Percentiles rank a stretch among this genome's conserved stretches.
phyloP scores from a whole-genome alignment of 495 filamentous ascomycete species.

The Aspergillus sparsus region DNA sequence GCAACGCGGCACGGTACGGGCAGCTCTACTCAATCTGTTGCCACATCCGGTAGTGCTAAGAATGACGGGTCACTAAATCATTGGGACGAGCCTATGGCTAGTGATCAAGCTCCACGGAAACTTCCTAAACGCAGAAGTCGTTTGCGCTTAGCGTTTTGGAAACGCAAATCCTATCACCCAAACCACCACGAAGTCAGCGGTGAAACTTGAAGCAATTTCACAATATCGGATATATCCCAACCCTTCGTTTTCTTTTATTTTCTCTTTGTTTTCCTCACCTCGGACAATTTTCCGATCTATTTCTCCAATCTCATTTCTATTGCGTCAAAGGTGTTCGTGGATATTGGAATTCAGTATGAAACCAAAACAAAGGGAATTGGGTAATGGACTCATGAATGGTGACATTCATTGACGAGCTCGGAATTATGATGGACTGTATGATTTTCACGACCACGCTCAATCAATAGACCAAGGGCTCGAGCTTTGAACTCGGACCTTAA shows the following conservation, averaged over 20 bases:
- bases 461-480: constrained; percentile 15
- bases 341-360: constrained; percentile 25
- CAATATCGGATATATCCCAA: not conserved
- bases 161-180: constrained; percentile 37
- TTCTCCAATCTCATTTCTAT: constrained; percentile 8
- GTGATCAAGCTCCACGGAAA: constrained; percentile 22
- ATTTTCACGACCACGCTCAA: constrained; percentile 31
- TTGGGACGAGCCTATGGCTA: constrained; percentile 27
- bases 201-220: constrained; percentile 33
- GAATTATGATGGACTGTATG: constrained; percentile 35
- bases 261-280: constrained; percentile 1
- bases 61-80: constrained; percentile 27
- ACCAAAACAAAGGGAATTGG: constrained; percentile 9
- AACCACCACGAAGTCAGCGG: constrained; percentile 42
- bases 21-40: constrained; percentile 36
- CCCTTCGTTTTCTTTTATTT: constrained; percentile 5
- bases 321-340: constrained; percentile 23
- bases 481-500: not conserved
- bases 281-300: not conserved
- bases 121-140: constrained; percentile 46
- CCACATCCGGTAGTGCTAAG: constrained; percentile 34
- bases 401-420: constrained; percentile 35
- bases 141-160: constrained; percentile 50
- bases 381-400: constrained; percentile 36
- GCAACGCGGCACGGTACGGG: constrained; percentile 28